Evolutionary conservation across 108 stramenopile genomes (phyloP), one percentile per base, ranked within the genome.

Genomic region (Nitzschia sp.): DNA sequence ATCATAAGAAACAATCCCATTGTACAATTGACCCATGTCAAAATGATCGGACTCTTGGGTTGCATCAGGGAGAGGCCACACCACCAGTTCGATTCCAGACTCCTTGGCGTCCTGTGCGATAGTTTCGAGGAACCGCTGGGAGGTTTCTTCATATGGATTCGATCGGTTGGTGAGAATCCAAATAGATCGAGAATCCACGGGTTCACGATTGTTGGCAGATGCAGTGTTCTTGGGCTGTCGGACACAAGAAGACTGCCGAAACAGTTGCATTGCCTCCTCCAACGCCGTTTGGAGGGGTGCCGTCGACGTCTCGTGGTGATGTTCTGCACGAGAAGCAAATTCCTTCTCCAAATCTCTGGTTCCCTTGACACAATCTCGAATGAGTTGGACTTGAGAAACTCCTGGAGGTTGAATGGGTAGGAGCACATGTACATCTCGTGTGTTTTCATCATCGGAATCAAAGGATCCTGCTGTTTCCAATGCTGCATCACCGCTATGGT

Each of bases 91-190:
- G 29, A 91, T 66, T 0, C 68, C 73, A 51, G 78, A 68, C 42
- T 85, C 86, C 24, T 73, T 54, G 42, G 62, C 73, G 57, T 88
- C 87, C n/a, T 68, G 72, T 8, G 80, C 84, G 17, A 75, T 69
- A 17, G 55, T 75, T 12, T 71, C 37, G 22, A 87, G 19, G 41
- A 62, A 24, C 20, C 40, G 42, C 8, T 11, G 39, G 19, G 29
- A n/a, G 2, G 10, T 11, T 7, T 34, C 38, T 11, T 50, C 26
- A 80, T 86, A 71, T 6, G 65, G 65, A 57, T 61, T 53, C 7
- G 84, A 86, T 46, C 76, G 58, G 54, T 86, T 86, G 68, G 90
- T 88, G 52, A 91, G 82, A 41, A 91, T 86, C 90, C 90, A 91
- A 42, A 91, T 70, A 9, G 79, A 40, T 59, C 77, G 80, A 17